Evolutionary conservation across 441 rosid species (phyloP), one percentile per base, ranked within the genome.

Genomic region (Mallotus repandus): DNA sequence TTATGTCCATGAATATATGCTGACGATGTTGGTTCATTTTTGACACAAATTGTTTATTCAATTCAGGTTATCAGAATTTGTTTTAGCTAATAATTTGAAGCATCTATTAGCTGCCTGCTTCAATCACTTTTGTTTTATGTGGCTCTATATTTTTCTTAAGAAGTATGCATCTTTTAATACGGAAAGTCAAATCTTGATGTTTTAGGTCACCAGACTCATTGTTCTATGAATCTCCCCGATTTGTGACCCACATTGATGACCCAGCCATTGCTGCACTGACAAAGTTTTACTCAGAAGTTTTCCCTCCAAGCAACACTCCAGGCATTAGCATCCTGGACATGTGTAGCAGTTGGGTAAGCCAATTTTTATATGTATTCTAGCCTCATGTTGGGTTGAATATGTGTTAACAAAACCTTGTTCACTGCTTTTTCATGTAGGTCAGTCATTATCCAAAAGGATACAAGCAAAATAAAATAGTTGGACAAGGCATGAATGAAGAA

Each of bases 321-420:
- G 97, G 94, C 82, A 82, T 84, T 53, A 86, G 91, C 86, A 87
- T 95, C 71, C 87, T 95, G 9, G 98, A 95, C 81, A 86, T 89
- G 90, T 95, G 98, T 82, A 89, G 99, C 85, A 91, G 98, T 89
- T 92, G 98, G 99, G 99, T 95, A 82, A 69, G 92, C 55, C 25
- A 25, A 66, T 75, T 71, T 59, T 63, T 62, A 76, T 68, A 14
- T 61, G n/a, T 15, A 59, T 46, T 63, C 45, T 58, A 35, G 49
- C 68, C 53, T 19, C 54, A 29, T 64, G 49, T 16, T 63, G 2
- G 3, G 41, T 18, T 61, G 19, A 49, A 55, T 66, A 50, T 19
- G 13, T 35, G 10, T 66, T 73, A 55, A 68, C 56, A 19, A 46
- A 66, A 66, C 14, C 69, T 13, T 19, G 43, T 43, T 72, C 45